phyloP scores from a whole-genome alignment of 1,284 basidiomycete species.

The Salmacisia buchloeana region DNA sequence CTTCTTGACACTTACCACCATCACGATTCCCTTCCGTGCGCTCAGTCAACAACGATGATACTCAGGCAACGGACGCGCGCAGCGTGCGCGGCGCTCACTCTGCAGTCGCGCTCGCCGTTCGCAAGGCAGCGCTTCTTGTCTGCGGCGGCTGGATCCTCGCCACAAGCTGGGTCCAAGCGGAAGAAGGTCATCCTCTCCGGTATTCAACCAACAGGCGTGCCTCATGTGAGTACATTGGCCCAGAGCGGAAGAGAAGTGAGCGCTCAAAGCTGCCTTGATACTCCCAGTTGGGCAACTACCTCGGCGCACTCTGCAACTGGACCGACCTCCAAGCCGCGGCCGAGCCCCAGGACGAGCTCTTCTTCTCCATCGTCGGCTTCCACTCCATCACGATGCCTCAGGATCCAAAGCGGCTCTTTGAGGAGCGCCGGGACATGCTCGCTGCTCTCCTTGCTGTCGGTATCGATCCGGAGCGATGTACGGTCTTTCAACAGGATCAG shows the following conservation, averaged over 20 bases:
- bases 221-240: constrained; percentile 63
- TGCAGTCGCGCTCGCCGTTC: too few relatives aligned
- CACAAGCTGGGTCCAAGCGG: too few relatives aligned
- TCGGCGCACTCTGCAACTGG: constrained; percentile 86
- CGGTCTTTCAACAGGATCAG: constrained; percentile 82
- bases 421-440: constrained; percentile 70
- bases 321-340: constrained; percentile 68
- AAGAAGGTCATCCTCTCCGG: constrained; percentile 64
- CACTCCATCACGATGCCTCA: constrained; percentile 88
- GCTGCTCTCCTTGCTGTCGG: constrained; percentile 79
- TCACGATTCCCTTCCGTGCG: too few relatives aligned
- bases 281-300: constrained; percentile 89
- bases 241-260: too few relatives aligned
- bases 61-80: too few relatives aligned
- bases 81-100: too few relatives aligned
- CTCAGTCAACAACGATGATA: too few relatives aligned
- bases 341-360: constrained; percentile 55
- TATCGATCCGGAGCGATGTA: constrained; percentile 69
- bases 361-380: constrained; percentile 82
- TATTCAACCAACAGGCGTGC: constrained; percentile 76
- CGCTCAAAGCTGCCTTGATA: too few relatives aligned
- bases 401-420: constrained; percentile 62
- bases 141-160: too few relatives aligned
- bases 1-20: too few relatives aligned
- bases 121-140: too few relatives aligned